Evolutionary conservation across 345 rosid species (phyloP).

Genomic region (Salix dunnii): DNA sequence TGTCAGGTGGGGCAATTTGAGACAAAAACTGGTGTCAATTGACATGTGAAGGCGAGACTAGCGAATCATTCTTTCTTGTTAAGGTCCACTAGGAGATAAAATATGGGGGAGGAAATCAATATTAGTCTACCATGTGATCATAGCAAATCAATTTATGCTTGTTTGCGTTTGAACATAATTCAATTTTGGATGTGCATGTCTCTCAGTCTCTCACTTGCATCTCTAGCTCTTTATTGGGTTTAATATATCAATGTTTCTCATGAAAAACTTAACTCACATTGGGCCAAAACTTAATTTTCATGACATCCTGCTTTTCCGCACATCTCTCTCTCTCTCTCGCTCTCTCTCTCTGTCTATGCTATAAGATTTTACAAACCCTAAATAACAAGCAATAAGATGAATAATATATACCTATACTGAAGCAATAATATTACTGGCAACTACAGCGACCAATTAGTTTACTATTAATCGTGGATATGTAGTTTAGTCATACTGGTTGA

Average conservation of each 20-base stretch:
- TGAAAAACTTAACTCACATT: too few relatives aligned
- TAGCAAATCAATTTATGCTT: constrained; percentile 11
- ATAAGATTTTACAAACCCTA: too few relatives aligned
- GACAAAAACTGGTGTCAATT: constrained; percentile 33
- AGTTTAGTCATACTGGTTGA: too few relatives aligned
- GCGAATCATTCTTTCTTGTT: constrained; percentile 21
- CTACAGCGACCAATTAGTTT: too few relatives aligned
- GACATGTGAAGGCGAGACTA: constrained; percentile 29
- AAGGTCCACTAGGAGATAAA: constrained; percentile 23
- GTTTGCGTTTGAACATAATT: constrained; percentile 9
- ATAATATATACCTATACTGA: too few relatives aligned
- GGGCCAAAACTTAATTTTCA: too few relatives aligned
- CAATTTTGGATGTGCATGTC: constrained; percentile 8
- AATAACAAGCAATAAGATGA: too few relatives aligned
- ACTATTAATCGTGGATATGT: too few relatives aligned
- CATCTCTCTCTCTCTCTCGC: too few relatives aligned
- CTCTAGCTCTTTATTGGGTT: neutral
- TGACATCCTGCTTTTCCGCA: too few relatives aligned
- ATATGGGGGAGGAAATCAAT: neutral
- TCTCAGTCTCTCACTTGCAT: neutral
- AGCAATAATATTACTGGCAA: too few relatives aligned
- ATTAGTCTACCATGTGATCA: constrained; percentile 16
- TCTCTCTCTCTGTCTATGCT: too few relatives aligned
- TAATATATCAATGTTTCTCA: neutral
- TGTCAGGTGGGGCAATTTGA: constrained; percentile 27